phyloP scores from a whole-genome alignment of 805 yeast species.

The Metschnikowia gruessii region DNA sequence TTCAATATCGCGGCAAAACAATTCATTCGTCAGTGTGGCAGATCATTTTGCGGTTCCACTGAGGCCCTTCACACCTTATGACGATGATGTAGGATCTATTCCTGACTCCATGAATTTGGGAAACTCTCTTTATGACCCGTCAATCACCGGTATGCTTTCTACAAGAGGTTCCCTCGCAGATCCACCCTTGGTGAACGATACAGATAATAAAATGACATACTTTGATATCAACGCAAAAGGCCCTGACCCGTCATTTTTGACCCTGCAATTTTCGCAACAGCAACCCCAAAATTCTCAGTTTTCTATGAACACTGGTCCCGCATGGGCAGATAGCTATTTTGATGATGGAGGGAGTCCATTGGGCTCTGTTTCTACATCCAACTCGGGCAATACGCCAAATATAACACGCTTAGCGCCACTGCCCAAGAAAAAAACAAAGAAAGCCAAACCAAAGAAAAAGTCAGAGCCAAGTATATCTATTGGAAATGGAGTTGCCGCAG shows the following conservation, averaged over 20 bases:
- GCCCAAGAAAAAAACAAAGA: conserved; percentile 14
- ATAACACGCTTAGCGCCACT: conserved; percentile 6
- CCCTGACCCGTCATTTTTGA: conserved; percentile 3
- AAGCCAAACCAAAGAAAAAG: conserved; percentile 10
- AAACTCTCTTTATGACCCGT: conserved; percentile 2
- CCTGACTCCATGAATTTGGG: conserved; percentile 10
- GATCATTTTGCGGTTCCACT: conserved; percentile 23
- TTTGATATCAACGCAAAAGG: conserved; percentile 7
- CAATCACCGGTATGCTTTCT: neutral
- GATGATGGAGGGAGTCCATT: conserved; percentile 11
- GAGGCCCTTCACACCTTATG: conserved; percentile 21
- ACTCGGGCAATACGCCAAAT: conserved; percentile 12
- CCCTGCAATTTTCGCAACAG: conserved; percentile 7
- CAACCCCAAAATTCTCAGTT: conserved; percentile 5
- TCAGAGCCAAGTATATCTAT: neutral
- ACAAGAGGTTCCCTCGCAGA: conserved; percentile 6
- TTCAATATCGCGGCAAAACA: conserved; percentile 23
- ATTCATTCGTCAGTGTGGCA: conserved; percentile 31
- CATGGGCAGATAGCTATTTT: conserved; percentile 10
- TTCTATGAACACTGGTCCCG: neutral
- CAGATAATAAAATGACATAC: conserved; percentile 4
- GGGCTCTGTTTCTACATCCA: conserved; percentile 15
- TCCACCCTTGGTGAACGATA: conserved; percentile 3
- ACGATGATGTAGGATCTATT: conserved; percentile 15
- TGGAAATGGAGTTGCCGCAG: neutral